phyloP scores from a whole-genome alignment of 1,284 basidiomycete species.

The Irpex sp. region DNA sequence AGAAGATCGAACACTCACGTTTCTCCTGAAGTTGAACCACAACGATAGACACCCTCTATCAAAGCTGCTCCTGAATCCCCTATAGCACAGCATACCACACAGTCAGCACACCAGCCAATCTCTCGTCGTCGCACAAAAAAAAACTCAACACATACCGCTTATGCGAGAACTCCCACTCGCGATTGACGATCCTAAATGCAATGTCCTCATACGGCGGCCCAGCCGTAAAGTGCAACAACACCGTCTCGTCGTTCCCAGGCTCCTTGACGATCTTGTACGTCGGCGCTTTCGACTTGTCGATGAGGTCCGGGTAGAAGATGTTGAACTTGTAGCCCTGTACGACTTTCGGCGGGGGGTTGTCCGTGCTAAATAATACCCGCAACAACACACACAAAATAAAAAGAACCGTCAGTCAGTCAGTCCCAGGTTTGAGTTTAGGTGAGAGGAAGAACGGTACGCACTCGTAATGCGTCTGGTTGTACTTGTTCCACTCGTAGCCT shows the following conservation, averaged over 20 bases:
- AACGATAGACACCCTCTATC: constrained; percentile 82
- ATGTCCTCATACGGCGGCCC: constrained; percentile 99
- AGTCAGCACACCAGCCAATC: neutral
- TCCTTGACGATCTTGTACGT: constrained; percentile 94
- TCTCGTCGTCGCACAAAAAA: neutral
- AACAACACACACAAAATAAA: constrained; percentile 7
- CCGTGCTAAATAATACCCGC: constrained; percentile 52
- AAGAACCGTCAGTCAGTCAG: too few relatives aligned
- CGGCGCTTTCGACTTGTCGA: constrained; percentile 95
- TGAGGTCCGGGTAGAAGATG: constrained; percentile 93
- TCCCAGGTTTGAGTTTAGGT: neutral
- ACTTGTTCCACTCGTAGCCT: constrained; percentile 99
- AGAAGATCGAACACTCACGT: constrained; percentile 49
- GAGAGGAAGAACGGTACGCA: constrained; percentile 38
- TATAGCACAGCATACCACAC: constrained; percentile 24
- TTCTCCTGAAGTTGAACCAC: constrained; percentile 87
- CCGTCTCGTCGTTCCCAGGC: constrained; percentile 91
- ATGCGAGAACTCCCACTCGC: constrained; percentile 98
- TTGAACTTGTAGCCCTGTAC: constrained; percentile 99
- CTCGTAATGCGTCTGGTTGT: constrained; percentile 99
- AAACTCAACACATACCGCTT: constrained; percentile 58
- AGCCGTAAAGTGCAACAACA: constrained; percentile 90
- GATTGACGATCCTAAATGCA: constrained; percentile 95
- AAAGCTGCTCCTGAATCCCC: constrained; percentile 83
- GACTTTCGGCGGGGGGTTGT: constrained; percentile 96